phyloP scores from a whole-genome alignment of 768 basidiomycete species.

The Lactifluus volemus region DNA sequence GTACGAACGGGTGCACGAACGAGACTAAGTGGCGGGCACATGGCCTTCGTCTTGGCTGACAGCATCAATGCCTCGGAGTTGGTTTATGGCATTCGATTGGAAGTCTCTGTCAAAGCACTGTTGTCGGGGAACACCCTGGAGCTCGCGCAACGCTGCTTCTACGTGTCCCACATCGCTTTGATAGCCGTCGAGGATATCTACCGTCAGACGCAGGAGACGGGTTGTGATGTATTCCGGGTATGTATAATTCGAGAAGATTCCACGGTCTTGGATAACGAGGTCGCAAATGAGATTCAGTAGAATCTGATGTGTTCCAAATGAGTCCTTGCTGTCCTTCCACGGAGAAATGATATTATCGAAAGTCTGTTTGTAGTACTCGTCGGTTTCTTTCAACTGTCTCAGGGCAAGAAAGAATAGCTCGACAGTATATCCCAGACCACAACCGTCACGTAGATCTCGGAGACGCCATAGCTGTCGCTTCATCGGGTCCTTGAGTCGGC shows the following conservation, averaged over 20 bases:
- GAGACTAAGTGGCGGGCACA: background rate
- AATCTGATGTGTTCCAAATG: background rate
- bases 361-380: background rate
- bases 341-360: background rate
- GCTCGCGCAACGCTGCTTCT: background rate
- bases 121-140: background rate
- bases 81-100: background rate
- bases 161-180: background rate
- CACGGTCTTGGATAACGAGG: background rate
- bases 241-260: background rate
- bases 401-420: slow-evolving; percentile 5
- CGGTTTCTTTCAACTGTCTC: background rate
- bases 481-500: background rate
- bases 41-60: background rate
- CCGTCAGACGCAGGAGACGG: background rate
- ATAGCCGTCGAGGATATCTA: background rate
- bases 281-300: slow-evolving; percentile 1
- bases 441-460: background rate
- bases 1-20: background rate
- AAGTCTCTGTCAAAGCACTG: background rate
- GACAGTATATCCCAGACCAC: background rate
- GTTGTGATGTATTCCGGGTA: background rate
- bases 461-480: slow-evolving; percentile 4
- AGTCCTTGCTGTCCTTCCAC: background rate
- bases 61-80: background rate